Percentiles rank a stretch among this genome's conserved stretches.
These are phyloP conservation scores for Phialophora verrucosa DNA, from an alignment of 2,329 filamentous ascomycete genomes.

Conservation along the genomic window DNA sequence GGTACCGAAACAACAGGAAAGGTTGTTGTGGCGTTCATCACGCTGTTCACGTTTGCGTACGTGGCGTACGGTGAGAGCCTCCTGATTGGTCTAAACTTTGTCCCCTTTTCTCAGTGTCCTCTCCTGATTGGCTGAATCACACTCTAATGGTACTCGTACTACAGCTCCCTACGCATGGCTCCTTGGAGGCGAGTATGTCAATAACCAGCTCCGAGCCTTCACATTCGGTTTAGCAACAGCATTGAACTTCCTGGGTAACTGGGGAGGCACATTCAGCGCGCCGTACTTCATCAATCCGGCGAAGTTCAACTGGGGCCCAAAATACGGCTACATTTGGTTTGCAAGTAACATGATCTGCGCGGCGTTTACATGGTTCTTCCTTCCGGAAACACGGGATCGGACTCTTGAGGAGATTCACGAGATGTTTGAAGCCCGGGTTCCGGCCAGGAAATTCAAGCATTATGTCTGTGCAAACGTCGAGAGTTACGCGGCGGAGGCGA, in stretches of 20 bases:
- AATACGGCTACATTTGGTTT: slow-evolving; percentile 51
- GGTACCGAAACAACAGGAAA: slow-evolving; percentile 22
- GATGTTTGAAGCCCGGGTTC: slow-evolving; percentile 47
- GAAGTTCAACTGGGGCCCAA: slow-evolving; percentile 46
- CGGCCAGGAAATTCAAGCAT: slow-evolving; percentile 46
- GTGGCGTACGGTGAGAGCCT: slow-evolving; percentile 31
- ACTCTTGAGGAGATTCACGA: slow-evolving; percentile 43
- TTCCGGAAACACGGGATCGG: slow-evolving; percentile 61
- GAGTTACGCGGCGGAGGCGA: slow-evolving; percentile 27
- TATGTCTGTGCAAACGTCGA: slow-evolving; percentile 46
- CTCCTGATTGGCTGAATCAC: neutral
- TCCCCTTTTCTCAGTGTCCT: no score
- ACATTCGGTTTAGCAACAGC: slow-evolving; percentile 50
- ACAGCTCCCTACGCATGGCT: slow-evolving; percentile 45
- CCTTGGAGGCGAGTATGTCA: slow-evolving; percentile 50
- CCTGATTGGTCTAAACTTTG: neutral
- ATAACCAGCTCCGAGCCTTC: slow-evolving; percentile 49
- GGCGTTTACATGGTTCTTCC: slow-evolving; percentile 44
- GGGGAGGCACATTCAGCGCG: slow-evolving; percentile 49
- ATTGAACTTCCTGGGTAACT: slow-evolving; percentile 50
- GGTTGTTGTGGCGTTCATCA: slow-evolving; percentile 29
- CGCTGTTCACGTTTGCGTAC: slow-evolving; percentile 32
- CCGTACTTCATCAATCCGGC: slow-evolving; percentile 54
- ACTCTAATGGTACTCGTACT: neutral
- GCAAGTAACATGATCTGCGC: slow-evolving; percentile 46